Evolutionary conservation across 2,329 filamentous ascomycete species (phyloP), one percentile per base, ranked within the genome.

Genomic region (Bipolaris gigantea): DNA sequence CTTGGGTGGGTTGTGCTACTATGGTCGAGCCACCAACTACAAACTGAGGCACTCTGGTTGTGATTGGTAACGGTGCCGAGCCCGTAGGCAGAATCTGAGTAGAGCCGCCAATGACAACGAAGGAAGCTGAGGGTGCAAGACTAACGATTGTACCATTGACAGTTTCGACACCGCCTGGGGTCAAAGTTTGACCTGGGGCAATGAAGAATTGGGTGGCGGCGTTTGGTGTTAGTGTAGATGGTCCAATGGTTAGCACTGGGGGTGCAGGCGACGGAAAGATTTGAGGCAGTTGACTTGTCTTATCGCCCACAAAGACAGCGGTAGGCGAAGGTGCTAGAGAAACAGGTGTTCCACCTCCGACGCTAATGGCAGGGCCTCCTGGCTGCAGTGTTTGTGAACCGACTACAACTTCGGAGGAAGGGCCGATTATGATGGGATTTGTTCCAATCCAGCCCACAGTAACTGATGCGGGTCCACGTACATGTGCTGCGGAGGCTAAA

Each of bases 171-270:
- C 76, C 77, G 13, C 78, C 74, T 16, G 73, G 67, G 3, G 67
- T 72, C 7, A 76, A 59, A 1, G 66, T 74, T 39, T 73, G 66
- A 7, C 74, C 75, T 2, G 75, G 69, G 1, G 56, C 72, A 5
- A 80, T 58, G 43, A 73, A 73, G 65, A 76, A 80, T 36, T 79
- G 77, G 0, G 77, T 79, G 3, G 76, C 76, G 32, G 77, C 76
- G 59, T 80, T 79, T 1, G 74, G 75, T 1, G 76, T 78, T 27
- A 76, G 69, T 1, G 69, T 74, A 2, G 69, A 63, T 0, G 68
- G 69, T 11, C 76, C 77, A 18, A 80, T 61, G 1, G 74, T 78
- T 33, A 80, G 53, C 7, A 78, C 53, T 13, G 73, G 73, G 19
- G 71, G 64, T n/a, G 65, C 56, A 18, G 55, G 53, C 4, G 50